Conservation (phyloP, 2,329 filamentous ascomycete species). For the Stachybotrys elegans region DNA sequence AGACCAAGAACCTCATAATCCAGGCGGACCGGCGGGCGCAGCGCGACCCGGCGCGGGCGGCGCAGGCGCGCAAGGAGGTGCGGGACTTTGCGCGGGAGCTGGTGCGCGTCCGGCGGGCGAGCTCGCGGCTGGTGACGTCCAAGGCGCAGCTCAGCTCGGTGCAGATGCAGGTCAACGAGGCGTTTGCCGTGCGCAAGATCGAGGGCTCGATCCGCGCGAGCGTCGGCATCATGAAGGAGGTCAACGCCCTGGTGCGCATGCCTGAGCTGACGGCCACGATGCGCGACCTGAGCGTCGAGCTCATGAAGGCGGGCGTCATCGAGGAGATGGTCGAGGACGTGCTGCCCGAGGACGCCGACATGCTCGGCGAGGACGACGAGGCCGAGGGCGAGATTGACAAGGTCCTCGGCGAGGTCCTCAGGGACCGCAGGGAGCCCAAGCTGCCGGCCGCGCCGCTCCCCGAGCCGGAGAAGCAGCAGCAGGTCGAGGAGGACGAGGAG, state of each 20-base stretch:
- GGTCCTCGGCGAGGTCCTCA: conserved; percentile 84
- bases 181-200: conserved; percentile 92
- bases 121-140: conserved; percentile 69
- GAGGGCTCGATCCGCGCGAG: conserved; percentile 83
- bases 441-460: conserved; percentile 51
- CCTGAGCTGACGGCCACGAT: conserved; percentile 87
- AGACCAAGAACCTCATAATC: conserved; percentile 81
- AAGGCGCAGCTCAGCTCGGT: conserved; percentile 91
- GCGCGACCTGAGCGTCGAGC: conserved; percentile 78
- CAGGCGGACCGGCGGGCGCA: conserved; percentile 77
- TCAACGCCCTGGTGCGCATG: conserved; percentile 78
- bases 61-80: conserved; percentile 76
- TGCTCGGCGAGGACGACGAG: conserved; percentile 72
- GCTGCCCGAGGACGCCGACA: conserved; percentile 68
- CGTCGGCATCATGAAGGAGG: conserved; percentile 94
- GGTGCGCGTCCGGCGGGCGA: conserved; percentile 73
- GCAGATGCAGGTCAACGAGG: conserved; percentile 96
- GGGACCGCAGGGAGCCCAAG: conserved; percentile 65
- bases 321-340: conserved; percentile 94
- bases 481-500: conserved; percentile 49
- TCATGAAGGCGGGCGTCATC: conserved; percentile 93
- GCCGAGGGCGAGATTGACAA: conserved; percentile 82
- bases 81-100: conserved; percentile 87
- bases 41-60: conserved; percentile 70
- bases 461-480: conserved; percentile 46